Percentiles rank a stretch among this genome's conserved stretches.
phyloP scores from a whole-genome alignment of 768 basidiomycete genomes.

The Termitomyces sp. region DNA sequence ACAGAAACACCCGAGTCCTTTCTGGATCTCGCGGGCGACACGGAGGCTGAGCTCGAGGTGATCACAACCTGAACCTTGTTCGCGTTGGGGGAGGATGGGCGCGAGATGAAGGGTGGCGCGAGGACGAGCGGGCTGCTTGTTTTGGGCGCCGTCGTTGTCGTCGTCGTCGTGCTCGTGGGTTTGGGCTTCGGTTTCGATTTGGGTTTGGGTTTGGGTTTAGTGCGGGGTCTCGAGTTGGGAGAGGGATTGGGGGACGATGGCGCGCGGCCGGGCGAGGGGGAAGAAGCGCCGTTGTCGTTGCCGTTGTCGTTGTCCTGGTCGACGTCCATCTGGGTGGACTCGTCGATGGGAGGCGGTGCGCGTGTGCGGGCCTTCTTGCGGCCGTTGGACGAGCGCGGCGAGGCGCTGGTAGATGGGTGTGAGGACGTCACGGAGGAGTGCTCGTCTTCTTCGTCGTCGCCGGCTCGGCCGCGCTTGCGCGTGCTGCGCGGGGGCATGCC shows the following conservation, averaged over 20 bases:
- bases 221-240: slow-evolving; percentile 13
- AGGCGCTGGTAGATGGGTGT: slow-evolving; percentile 7
- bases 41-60: slow-evolving; percentile 1
- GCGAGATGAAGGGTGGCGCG: slow-evolving; percentile 7
- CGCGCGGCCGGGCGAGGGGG: slow-evolving; percentile 5
- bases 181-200: no score
- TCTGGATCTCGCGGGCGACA: neutral
- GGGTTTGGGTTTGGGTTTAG: slow-evolving; percentile 7
- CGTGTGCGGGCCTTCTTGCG: slow-evolving; percentile 18
- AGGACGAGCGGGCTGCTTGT: slow-evolving; percentile 21
- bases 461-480: slow-evolving; percentile 23
- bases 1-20: slow-evolving; percentile 4
- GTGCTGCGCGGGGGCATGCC: slow-evolving; percentile 33
- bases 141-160: slow-evolving; percentile 4
- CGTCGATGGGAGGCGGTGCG: neutral
- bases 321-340: slow-evolving; percentile 11
- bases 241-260: slow-evolving; percentile 10
- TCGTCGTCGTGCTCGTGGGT: no score
- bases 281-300: neutral
- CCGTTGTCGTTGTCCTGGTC: slow-evolving; percentile 4
- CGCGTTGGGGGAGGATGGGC: slow-evolving; percentile 3
- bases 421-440: slow-evolving; percentile 9
- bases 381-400: slow-evolving; percentile 13
- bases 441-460: slow-evolving; percentile 9
- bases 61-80: slow-evolving; percentile 4